phyloP scores from a whole-genome alignment of 1,284 basidiomycete species.

The Cryptococcus sp. region DNA sequence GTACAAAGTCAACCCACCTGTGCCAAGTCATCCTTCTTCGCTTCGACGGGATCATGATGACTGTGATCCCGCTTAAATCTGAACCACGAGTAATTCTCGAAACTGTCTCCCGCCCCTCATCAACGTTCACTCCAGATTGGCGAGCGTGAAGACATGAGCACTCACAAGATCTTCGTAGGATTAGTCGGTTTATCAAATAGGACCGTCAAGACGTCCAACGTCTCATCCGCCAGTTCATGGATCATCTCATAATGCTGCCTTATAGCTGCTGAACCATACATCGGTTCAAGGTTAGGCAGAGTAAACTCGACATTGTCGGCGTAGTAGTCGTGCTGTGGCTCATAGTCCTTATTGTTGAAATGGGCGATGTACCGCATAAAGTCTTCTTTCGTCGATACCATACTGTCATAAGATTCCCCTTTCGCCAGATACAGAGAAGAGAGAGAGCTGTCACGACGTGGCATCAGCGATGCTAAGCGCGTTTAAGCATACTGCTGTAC shows the following conservation, averaged over 20 bases:
- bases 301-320: neutral
- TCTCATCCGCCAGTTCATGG: constrained; percentile 1
- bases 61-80: neutral
- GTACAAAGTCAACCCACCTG: neutral
- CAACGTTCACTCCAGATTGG: neutral
- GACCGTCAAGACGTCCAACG: neutral
- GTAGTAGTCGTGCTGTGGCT: neutral
- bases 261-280: neutral
- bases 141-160: neutral
- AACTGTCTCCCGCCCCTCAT: neutral
- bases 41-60: neutral
- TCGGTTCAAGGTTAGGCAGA: neutral
- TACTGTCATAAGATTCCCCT: neutral
- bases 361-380: neutral
- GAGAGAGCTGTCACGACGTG: no score
- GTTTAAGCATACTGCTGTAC: no score
- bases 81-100: neutral
- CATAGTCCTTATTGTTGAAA: neutral
- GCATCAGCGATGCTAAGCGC: no score
- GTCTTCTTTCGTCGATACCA: neutral
- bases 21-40: neutral
- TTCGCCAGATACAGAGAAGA: no score
- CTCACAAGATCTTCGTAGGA: neutral
- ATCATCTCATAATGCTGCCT: neutral
- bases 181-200: neutral